Conservation (phyloP, 139 green algal species). For the Haematococcus lacustris region DNA sequence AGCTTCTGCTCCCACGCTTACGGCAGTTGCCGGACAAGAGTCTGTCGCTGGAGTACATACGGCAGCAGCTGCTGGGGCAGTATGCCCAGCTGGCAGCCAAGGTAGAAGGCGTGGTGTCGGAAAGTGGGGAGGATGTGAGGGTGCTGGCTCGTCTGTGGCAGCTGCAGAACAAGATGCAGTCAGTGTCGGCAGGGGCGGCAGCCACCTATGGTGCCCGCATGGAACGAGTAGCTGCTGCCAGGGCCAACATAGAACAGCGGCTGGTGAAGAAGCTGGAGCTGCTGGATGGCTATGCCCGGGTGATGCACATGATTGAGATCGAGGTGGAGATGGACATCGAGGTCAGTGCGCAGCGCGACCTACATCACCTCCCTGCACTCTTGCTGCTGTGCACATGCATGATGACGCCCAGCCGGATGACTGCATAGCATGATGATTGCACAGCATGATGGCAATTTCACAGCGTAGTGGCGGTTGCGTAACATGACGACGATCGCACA, state of each 20-base stretch:
- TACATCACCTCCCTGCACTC: no score
- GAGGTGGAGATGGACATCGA: constrained; percentile 82
- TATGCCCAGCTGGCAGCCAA: constrained; percentile 39
- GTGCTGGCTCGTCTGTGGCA: constrained; percentile 81
- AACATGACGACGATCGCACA: no score
- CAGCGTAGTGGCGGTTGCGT: no score
- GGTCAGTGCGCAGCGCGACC: no score
- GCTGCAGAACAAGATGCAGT: constrained; percentile 82
- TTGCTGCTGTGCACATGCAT: no score
- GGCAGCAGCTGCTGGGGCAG: constrained; percentile 75
- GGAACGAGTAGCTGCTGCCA: constrained; percentile 47
- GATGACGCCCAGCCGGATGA: no score
- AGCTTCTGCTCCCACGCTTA: constrained; percentile 65
- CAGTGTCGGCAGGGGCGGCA: constrained; percentile 9
- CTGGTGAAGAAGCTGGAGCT: constrained; percentile 49
- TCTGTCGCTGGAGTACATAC: constrained; percentile 36
- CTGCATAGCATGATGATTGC: no score
- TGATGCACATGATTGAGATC: constrained; percentile 79
- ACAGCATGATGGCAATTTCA: no score
- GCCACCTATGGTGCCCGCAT: constrained; percentile 57
- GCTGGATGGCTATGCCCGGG: constrained; percentile 68
- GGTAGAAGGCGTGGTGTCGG: constrained; percentile 24
- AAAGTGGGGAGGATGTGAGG: constrained; percentile 63
- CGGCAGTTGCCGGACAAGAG: constrained; percentile 62
- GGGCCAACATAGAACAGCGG: constrained; percentile 59